Conservation (phyloP, 441 rosid species). For the Erodium texanum region DNA sequence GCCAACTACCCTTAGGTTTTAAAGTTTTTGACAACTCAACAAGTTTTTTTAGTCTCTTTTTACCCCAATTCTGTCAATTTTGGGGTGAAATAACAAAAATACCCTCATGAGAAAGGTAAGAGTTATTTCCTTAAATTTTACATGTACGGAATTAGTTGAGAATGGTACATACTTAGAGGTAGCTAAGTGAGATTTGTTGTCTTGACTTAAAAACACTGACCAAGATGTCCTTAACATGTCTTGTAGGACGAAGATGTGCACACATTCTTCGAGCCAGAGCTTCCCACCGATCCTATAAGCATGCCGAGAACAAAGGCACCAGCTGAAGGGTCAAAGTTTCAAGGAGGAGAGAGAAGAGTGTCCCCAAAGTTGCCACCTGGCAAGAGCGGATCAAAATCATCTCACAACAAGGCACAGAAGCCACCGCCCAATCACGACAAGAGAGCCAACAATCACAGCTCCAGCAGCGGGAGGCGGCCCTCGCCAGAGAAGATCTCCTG, state of each 20-base stretch:
- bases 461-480: slow-evolving; percentile 39
- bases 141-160: no score
- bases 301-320: neutral
- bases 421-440: slow-evolving; percentile 42
- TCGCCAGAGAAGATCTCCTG: slow-evolving; percentile 75
- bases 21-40: no score
- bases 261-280: neutral
- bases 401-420: neutral
- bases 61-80: no score
- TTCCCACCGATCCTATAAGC: neutral
- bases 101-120: no score
- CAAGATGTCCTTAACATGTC: neutral
- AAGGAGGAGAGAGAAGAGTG: neutral
- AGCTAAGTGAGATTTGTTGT: no score
- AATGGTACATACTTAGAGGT: no score
- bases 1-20: no score
- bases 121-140: no score
- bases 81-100: no score
- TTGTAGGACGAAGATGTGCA: neutral
- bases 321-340: neutral
- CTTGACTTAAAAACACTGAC: no score
- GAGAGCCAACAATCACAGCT: slow-evolving; percentile 35
- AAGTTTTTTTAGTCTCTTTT: no score
- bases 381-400: neutral
- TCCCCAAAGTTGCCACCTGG: neutral